These are phyloP conservation scores for Venustampulla echinocandica DNA, from an alignment of 495 filamentous ascomycete genomes.

Conservation along the genomic window DNA sequence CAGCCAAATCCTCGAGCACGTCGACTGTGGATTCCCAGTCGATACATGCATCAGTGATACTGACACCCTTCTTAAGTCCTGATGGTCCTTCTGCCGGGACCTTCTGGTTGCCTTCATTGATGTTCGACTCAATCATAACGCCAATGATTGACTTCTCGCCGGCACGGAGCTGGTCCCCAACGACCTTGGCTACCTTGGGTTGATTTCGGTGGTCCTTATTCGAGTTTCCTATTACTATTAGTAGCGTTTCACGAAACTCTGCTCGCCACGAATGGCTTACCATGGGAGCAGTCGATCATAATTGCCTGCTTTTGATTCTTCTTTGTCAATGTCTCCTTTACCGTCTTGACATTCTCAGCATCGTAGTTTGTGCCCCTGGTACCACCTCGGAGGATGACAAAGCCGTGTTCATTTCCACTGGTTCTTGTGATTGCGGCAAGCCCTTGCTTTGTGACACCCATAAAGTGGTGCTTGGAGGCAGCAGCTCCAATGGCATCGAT, in stretches of 20 bases:
- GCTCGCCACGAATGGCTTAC: conserved; percentile 29
- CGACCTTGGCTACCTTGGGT: conserved; percentile 75
- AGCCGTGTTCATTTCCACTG: conserved; percentile 88
- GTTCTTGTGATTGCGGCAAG: conserved; percentile 92
- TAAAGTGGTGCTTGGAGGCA: conserved; percentile 88
- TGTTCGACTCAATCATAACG: conserved; percentile 98
- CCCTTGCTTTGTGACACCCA: conserved; percentile 98
- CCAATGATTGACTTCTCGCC: conserved; percentile 87
- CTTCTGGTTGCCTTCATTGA: conserved; percentile 94
- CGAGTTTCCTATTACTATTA: conserved; percentile 53
- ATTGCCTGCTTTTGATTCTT: conserved; percentile 83
- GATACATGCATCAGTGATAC: conserved; percentile 97
- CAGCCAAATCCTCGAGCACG: conserved; percentile 79
- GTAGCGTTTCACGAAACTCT: background rate
- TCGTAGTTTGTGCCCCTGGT: conserved; percentile 93
- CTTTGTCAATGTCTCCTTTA: conserved; percentile 71
- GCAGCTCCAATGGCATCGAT: conserved; percentile 94
- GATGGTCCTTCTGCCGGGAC: conserved; percentile 74
- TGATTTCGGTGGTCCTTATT: conserved; percentile 79
- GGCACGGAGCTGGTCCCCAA: conserved; percentile 76
- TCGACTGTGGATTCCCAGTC: conserved; percentile 83
- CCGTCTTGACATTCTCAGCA: conserved; percentile 65
- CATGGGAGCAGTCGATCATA: conserved; percentile 98
- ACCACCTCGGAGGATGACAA: conserved; percentile 89
- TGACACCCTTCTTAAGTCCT: conserved; percentile 81